Base-by-base conservation (phyloP, 768 basidiomycete species). In the Gloeophyllum trabeum region DNA sequence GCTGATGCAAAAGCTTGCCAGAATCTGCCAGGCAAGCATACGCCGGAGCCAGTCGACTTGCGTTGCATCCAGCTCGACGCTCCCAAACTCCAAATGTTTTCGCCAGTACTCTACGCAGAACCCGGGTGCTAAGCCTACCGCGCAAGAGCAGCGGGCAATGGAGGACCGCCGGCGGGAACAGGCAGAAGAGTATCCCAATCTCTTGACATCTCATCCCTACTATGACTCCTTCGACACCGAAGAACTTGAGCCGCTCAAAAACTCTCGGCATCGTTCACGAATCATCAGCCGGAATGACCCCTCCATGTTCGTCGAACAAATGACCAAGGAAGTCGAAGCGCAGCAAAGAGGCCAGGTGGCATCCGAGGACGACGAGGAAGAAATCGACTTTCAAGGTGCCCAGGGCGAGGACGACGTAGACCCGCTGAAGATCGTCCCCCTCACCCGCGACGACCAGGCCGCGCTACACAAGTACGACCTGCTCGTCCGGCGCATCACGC, bases 241-340 rank as follows among this genome's bases (percentile, higher is more conserved):
- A 28, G 72, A 71, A 18, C 64, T 81, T 50, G 71, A 73, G 14
- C 73, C 81, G 1, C 64, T 66, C 19, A 55, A 65, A 43, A 61
- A 65, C n/a, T 65, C 57, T 13, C 78, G 71, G 1, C 79, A 66
- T 59, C 65, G 70, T 48, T 79, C 78, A 57, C 70, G 71, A 23
- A 73, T 86, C 58, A 64, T 76, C 47, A 55, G 82, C 40, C 79
- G 81, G 41, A 86, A 85, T 53, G 75, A 83, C 61, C 64, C 71
- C n/a, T 78, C 81, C 43, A 71, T 83, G 46, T 79, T 84, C 61
- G 60, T 66, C 56, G 63, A 39, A 58, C 57, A 12, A 58, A 60
- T 40, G 56, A 63, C 22, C 55, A 63, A 24, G 58, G 44, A 54
- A 64, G 35, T 54, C 53, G 39, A 46, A 54, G 48, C 54, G 52